Conservation (phyloP, 768 basidiomycete species). For the Lentinus tigrinus region DNA sequence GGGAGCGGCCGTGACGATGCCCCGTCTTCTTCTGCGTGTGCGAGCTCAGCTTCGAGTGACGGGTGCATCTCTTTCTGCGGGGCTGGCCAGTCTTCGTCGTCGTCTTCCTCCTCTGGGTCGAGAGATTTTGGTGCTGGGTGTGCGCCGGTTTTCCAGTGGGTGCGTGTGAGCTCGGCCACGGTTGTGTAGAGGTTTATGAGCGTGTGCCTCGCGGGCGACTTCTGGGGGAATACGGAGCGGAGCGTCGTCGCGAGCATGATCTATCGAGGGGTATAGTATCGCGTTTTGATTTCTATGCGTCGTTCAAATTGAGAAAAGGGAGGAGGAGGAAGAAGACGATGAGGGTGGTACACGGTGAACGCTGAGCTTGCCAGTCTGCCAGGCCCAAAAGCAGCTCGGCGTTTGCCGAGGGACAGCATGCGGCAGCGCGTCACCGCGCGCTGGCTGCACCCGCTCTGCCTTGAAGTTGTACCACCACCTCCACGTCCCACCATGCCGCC, state of each 20-base stretch:
- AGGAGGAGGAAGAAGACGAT: background rate
- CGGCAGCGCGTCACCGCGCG: background rate
- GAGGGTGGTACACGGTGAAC: background rate
- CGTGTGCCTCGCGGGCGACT: slow-evolving; percentile 3
- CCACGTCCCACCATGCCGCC: slow-evolving; percentile 53
- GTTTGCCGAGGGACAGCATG: background rate
- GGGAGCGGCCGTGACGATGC: slow-evolving; percentile 1
- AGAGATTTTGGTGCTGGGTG: slow-evolving; percentile 23
- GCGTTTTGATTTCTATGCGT: background rate
- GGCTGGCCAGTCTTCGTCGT: slow-evolving; percentile 6
- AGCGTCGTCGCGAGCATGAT: slow-evolving; percentile 4
- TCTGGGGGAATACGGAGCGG: background rate
- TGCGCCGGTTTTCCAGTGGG: slow-evolving; percentile 23
- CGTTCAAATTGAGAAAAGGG: background rate
- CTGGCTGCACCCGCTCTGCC: background rate
- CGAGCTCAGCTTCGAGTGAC: background rate
- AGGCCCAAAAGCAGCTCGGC: background rate
- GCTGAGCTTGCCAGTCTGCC: background rate
- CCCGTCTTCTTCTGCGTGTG: slow-evolving; percentile 2
- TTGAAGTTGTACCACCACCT: background rate
- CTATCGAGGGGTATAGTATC: background rate
- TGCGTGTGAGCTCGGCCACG: slow-evolving; percentile 21
- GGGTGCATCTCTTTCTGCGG: slow-evolving; percentile 7
- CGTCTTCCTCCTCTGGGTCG: slow-evolving; percentile 12
- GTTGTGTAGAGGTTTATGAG: slow-evolving; percentile 24